Base-by-base conservation (phyloP, 1,139 yeast genomes). In the Pichia sp. region DNA sequence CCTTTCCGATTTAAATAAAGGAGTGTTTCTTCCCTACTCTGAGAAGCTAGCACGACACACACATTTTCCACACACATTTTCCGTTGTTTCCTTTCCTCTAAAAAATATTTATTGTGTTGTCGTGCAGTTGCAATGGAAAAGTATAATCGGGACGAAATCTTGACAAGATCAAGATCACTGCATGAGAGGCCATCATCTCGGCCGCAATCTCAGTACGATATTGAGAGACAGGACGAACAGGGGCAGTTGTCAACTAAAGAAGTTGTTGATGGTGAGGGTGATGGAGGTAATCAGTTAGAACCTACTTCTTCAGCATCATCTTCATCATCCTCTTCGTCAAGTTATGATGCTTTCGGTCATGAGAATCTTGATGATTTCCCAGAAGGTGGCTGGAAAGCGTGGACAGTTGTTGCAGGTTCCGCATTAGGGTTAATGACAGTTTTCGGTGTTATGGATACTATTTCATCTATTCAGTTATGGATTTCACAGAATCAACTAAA, bases 391-490 rank as follows among this genome's bases (percentile, higher is more conserved):
- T 44, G 52, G 25, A 54, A 59, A 37, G 84, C 83, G 0, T 72
- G 79, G 68, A 44, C 63, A 10, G 77, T 75, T 1, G 71, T 76
- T 2, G 49, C 74, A 5, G 89, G 89, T 0, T 71, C 82, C 1
- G 76, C 75, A 47, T 56, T 78, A 50, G 89, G 88, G 0, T 58
- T 80, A 30, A 65, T 75, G 33, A 73, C 81, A 1, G 76, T 71
- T 22, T 77, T 80, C 54, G 91, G 91, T 8, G 59, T 79, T 24
- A 68, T 79, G 52, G 81, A 81, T 52, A 68, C 83, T 1, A 60
- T 78, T 39, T 85, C 86, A 40, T 83, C 83, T 0, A 69, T 80
- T 35, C 81, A 80, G 55, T 69, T 82, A 1, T 78, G 79, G 50
- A 70, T 81, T 14, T 65, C 78, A 3, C 59, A 64, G 11, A 71